Conservation (phyloP, 768 basidiomycete genomes). For the Pleurotus giganteus region DNA sequence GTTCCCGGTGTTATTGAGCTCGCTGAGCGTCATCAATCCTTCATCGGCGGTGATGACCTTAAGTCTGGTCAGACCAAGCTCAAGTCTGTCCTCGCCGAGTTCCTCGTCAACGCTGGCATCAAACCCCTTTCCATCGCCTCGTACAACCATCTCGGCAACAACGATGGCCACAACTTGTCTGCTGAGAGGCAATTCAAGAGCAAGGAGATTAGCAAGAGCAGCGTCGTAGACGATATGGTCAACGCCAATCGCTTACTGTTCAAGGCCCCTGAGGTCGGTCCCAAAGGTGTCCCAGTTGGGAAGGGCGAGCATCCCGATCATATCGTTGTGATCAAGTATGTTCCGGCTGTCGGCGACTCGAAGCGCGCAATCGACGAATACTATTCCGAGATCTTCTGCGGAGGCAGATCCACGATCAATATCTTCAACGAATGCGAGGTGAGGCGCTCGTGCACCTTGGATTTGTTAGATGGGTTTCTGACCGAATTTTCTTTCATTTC, state of each 20-base stretch:
- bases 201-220: conserved; percentile 98
- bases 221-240: conserved; percentile 98
- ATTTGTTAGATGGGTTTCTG: too few species aligned
- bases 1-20: conserved; percentile 94
- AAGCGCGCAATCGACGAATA: conserved; percentile 99
- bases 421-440: conserved; percentile 99
- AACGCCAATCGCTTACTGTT: conserved; percentile 85
- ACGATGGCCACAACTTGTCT: conserved; percentile 91
- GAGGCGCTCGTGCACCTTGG: conserved; percentile 20
- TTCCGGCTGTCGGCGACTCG: conserved; percentile 94
- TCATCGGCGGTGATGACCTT: conserved; percentile 97
- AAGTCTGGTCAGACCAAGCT: conserved; percentile 98
- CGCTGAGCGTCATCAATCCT: conserved; percentile 83
- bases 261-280: conserved; percentile 68
- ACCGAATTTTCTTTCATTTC: conserved; percentile 11
- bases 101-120: conserved; percentile 98
- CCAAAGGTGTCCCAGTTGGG: conserved; percentile 46
- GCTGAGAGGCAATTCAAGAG: conserved; percentile 93
- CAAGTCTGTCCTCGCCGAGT: conserved; percentile 96
- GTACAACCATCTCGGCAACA: conserved; percentile 99
- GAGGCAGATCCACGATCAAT: conserved; percentile 90
- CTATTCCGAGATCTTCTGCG: conserved; percentile 97
- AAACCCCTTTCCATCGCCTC: conserved; percentile 96
- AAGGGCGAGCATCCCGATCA: conserved; percentile 99
- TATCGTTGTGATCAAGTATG: conserved; percentile 95